A percentile compares a stretch with the other conserved stretches of the same genome.
Evolutionary conservation across 768 basidiomycete genomes (phyloP).

Genomic region (Pholiota microspora): DNA sequence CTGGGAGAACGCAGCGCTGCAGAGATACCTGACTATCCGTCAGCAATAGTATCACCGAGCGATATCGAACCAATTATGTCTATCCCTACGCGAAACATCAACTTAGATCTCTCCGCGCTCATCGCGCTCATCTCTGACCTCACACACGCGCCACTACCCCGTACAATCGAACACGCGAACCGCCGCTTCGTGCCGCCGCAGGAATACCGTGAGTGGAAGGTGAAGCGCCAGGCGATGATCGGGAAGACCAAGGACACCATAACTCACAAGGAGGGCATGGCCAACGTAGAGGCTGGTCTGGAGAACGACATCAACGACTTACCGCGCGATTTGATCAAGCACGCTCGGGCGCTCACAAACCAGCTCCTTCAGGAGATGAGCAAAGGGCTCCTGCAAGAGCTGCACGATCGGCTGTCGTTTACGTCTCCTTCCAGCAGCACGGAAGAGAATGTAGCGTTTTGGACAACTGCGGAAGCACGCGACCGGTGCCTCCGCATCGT

Average conservation of each 20-base stretch:
- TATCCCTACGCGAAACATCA: conserved; percentile 58
- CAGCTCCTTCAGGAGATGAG: conserved; percentile 78
- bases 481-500: conserved; percentile 76
- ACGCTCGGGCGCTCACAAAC: conserved; percentile 66
- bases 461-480: conserved; percentile 78
- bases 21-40: conserved; percentile 17
- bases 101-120: conserved; percentile 81
- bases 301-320: conserved; percentile 30
- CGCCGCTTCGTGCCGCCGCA: conserved; percentile 61
- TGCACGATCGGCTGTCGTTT: conserved; percentile 43
- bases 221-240: conserved; percentile 24
- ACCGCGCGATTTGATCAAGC: conserved; percentile 43
- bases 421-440: not conserved
- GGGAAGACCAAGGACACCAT: conserved; percentile 14
- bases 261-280: not conserved
- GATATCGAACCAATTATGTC: conserved; percentile 17
- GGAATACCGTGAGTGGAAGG: conserved; percentile 61
- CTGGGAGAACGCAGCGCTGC: conserved; percentile 52
- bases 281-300: conserved; percentile 5
- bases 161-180: conserved; percentile 53
- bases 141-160: conserved; percentile 69
- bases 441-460: conserved; percentile 51
- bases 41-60: conserved; percentile 11
- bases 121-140: conserved; percentile 85
- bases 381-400: conserved; percentile 58